Percentiles rank a stretch among this genome's conserved stretches.
Conservation (phyloP, 371 early-diverging fungal species). For the Mortierella polycephala region DNA sequence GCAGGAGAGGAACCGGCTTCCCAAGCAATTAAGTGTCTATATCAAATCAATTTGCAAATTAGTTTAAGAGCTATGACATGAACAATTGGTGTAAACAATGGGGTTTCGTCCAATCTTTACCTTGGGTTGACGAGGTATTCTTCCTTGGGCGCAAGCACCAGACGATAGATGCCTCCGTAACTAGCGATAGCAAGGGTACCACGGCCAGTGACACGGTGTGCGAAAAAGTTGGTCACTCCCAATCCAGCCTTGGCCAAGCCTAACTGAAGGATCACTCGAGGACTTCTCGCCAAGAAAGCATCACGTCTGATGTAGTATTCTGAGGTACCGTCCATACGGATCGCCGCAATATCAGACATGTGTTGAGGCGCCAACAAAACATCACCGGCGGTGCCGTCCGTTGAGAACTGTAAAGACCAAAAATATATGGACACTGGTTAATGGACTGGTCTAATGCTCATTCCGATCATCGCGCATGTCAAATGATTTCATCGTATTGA, state of each 20-base stretch:
- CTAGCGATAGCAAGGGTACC: slow-evolving; percentile 79
- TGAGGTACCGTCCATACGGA: slow-evolving; percentile 67
- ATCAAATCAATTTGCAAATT: not conserved
- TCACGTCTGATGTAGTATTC: slow-evolving; percentile 77
- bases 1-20: slow-evolving; percentile 58
- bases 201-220: slow-evolving; percentile 75
- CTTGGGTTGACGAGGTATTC: slow-evolving; percentile 80
- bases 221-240: slow-evolving; percentile 70
- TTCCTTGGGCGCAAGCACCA: slow-evolving; percentile 74
- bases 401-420: slow-evolving; percentile 60
- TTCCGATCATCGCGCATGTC: not conserved
- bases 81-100: not conserved
- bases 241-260: slow-evolving; percentile 60
- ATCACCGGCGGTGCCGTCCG: slow-evolving; percentile 68
- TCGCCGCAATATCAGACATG: slow-evolving; percentile 74
- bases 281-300: slow-evolving; percentile 74
- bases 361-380: slow-evolving; percentile 74
- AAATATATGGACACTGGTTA: too few species aligned
- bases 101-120: slow-evolving; percentile 30
- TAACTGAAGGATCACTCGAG: slow-evolving; percentile 68
- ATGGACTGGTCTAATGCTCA: not conserved
- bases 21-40: slow-evolving; percentile 59
- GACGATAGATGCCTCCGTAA: slow-evolving; percentile 77
- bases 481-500: too few species aligned
- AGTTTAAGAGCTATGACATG: too few species aligned